Evolutionary conservation across 1,139 yeast genomes (phyloP), one percentile per base, ranked within the genome.

Genomic region (Kodamaea sp.): DNA sequence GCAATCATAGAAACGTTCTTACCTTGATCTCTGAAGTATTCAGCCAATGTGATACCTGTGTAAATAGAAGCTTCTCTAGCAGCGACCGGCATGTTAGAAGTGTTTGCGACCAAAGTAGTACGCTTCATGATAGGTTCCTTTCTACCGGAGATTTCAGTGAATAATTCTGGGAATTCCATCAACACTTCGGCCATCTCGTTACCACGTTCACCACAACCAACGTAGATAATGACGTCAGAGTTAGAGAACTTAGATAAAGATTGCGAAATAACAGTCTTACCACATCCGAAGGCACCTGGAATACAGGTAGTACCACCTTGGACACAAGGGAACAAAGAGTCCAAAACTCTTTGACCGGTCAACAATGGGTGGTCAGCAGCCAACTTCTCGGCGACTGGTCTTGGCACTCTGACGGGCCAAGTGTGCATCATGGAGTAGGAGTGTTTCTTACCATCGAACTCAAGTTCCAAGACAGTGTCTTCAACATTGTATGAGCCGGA

Each of bases 301-400:
- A 92, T 92, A 83, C 98, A 94, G 27, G 99, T 92, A 33, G 99
- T 92, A 74, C 99, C 99, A 72, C 99, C 98, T 74, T 94, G 98
- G 51, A 94, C 99, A 79, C 95, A 87, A 34, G 99, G 98, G 78
- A 92, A 94, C 48, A 92, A 78, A 24, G 98, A 83, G 65, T 92
- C 99, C 65, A 92, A 76, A 37, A 92, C 99, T 76, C 98, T 87
- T 73, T 92, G 99, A 54, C 99, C 99, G 22, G 99, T 92, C 55
- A 92, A 77, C 55, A 94, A 77, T 38, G 99, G 99, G 63, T 84
- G 79, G 64, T 90, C 92, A 30, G 98, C 97, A 39, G 95, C 70
- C 46, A 88, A 70, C 61, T 90, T 89, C 62, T 88, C 95, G 35
- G 97, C 85, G 33, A 90, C 97, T 13, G 99, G 98, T 70, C 99